These are phyloP conservation scores for Terfezia boudieri DNA, from an alignment of 495 filamentous ascomycete species.

Conservation along the genomic window DNA sequence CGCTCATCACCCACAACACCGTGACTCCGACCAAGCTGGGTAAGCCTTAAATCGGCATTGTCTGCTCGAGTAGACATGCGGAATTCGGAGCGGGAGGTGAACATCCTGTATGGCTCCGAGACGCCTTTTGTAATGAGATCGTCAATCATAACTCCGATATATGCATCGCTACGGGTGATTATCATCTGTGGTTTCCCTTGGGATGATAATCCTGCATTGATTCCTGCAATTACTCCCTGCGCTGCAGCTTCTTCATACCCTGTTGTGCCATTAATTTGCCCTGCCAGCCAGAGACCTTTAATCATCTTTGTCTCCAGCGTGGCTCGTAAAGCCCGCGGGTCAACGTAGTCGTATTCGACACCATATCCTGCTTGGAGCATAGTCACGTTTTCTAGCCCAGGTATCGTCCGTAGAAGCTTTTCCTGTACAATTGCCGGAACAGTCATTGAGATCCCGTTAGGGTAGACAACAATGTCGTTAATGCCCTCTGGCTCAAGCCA, in stretches of 20 bases:
- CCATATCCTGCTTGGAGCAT: constrained; percentile 97
- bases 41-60: constrained; percentile 80
- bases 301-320: constrained; percentile 91
- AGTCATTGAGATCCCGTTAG: constrained; percentile 94
- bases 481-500: constrained; percentile 98
- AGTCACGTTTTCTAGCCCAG: constrained; percentile 62
- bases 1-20: constrained; percentile 67
- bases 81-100: constrained; percentile 88
- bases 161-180: constrained; percentile 67
- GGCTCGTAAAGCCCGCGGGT: constrained; percentile 64
- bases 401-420: constrained; percentile 59
- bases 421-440: constrained; percentile 71
- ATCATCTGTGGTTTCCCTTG: constrained; percentile 38
- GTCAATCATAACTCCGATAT: constrained; percentile 98
- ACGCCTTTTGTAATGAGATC: constrained; percentile 95
- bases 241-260: constrained; percentile 95
- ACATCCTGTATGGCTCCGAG: constrained; percentile 95
- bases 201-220: constrained; percentile 69
- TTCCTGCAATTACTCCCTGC: constrained; percentile 80
- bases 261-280: constrained; percentile 95
- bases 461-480: constrained; percentile 75
- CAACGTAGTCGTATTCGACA: constrained; percentile 97
- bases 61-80: constrained; percentile 76
- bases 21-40: constrained; percentile 47
- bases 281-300: constrained; percentile 70